A percentile compares a stretch with the other conserved stretches of the same genome.
These are phyloP conservation scores for Pedinophyceae sp. DNA, from an alignment of 139 green algal species.

Conservation along the genomic window DNA sequence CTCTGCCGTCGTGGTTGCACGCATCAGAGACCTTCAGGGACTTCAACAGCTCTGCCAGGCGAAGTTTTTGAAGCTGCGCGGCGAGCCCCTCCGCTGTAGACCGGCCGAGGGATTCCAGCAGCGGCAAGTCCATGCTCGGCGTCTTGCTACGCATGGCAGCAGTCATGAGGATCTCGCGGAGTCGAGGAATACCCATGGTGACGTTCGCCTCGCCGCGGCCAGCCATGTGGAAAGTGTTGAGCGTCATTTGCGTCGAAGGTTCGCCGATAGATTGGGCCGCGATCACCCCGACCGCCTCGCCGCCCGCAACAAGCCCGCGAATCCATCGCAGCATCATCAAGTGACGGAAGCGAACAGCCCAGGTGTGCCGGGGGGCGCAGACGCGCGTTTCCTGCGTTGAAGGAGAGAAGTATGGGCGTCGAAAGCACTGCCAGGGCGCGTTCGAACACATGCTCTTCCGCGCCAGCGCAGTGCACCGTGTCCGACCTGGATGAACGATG, in stretches of 20 bases:
- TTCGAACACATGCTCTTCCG: too few species aligned
- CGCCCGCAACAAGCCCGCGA: too few species aligned
- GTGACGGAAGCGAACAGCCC: too few species aligned
- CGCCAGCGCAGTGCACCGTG: too few species aligned
- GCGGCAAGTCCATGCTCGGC: conserved; percentile 81
- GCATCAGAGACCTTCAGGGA: conserved; percentile 1
- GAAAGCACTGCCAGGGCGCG: too few species aligned
- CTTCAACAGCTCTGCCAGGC: conserved; percentile 53
- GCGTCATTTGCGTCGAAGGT: conserved; percentile 65
- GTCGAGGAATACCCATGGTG: conserved; percentile 86
- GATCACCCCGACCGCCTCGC: conserved; percentile 87
- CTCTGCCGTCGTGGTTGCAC: not conserved
- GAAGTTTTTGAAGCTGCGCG: conserved; percentile 55
- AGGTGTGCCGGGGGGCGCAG: too few species aligned
- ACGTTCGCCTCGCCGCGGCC: conserved; percentile 89
- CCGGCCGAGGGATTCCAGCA: conserved; percentile 19
- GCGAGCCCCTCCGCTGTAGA: conserved; percentile 35
- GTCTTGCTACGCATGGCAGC: conserved; percentile 67
- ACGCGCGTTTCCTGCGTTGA: too few species aligned
- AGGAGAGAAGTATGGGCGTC: too few species aligned
- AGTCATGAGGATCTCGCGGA: conserved; percentile 96
- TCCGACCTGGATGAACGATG: too few species aligned
- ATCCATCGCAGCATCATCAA: too few species aligned
- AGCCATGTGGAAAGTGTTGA: conserved; percentile 72
- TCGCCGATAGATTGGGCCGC: conserved; percentile 86